Evolutionary conservation across 1,284 basidiomycete genomes (phyloP).

Genomic region (Ustilago tritici): DNA sequence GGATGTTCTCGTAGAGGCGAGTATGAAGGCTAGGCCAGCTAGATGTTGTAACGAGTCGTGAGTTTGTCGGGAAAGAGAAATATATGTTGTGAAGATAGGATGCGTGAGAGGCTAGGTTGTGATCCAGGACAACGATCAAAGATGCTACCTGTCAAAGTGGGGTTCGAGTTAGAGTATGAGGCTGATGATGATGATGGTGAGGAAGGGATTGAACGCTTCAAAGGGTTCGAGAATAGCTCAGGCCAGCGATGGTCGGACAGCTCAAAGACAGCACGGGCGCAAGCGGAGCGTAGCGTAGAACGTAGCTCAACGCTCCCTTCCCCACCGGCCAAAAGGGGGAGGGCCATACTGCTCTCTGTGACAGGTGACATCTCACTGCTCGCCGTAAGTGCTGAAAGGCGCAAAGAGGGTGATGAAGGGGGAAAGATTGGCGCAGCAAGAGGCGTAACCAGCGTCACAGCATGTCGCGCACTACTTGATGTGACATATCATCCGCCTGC

Average conservation of each 20-base stretch:
- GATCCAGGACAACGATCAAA: conserved; percentile 28
- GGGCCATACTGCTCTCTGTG: not conserved
- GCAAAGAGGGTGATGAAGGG: not conserved
- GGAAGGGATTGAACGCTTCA: not conserved
- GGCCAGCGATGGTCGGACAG: not conserved
- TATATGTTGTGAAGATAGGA: not conserved
- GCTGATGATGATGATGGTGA: not conserved
- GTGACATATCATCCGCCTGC: conserved; percentile 34
- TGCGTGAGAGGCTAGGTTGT: not conserved
- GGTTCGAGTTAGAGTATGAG: not conserved
- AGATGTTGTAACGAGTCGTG: not conserved
- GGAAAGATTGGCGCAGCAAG: not conserved
- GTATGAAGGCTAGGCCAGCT: conserved; percentile 25
- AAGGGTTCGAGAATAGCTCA: not conserved
- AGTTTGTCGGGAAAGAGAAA: not conserved
- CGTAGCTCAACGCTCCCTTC: conserved; percentile 11
- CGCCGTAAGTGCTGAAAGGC: not conserved
- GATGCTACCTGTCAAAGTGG: conserved; percentile 4
- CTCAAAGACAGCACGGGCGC: not conserved
- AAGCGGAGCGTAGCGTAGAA: conserved; percentile 9
- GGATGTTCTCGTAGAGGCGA: not conserved
- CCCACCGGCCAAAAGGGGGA: not conserved
- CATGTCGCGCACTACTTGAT: conserved; percentile 29
- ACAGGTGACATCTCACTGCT: not conserved
- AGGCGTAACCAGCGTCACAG: not conserved